A percentile compares a stretch with the other conserved stretches of the same genome.
Evolutionary conservation across 805 yeast species (phyloP).

Genomic region (Teunomyces panamensis): DNA sequence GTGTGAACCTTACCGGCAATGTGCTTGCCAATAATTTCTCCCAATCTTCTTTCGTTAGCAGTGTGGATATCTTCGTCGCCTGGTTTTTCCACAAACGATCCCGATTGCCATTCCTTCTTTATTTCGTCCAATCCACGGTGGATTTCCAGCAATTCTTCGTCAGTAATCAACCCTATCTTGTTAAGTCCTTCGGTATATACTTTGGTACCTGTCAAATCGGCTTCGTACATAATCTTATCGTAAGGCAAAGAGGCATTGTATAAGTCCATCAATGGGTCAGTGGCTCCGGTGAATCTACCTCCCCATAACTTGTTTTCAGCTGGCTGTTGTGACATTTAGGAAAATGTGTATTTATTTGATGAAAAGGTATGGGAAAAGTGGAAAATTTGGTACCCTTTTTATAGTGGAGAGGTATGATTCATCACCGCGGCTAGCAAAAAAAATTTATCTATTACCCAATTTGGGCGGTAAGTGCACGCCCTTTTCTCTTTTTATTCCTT

Average conservation of each 20-base stretch:
- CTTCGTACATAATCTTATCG: conserved; percentile 91
- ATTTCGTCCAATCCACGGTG: conserved; percentile 78
- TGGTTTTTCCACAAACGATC: conserved; percentile 65
- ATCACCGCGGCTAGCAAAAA: conserved; percentile 20
- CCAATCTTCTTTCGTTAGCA: conserved; percentile 96
- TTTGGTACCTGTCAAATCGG: conserved; percentile 90
- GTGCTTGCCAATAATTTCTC: conserved; percentile 89
- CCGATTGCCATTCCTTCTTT: conserved; percentile 76
- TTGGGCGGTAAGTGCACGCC: conserved; percentile 5
- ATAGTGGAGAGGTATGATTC: conserved; percentile 11
- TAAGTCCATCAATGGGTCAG: conserved; percentile 96
- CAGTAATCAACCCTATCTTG: conserved; percentile 71
- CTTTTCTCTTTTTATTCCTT: background rate
- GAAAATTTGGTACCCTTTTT: background rate
- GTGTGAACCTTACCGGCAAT: conserved; percentile 98
- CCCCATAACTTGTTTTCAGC: conserved; percentile 89
- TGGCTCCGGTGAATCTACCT: conserved; percentile 95
- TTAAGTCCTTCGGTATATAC: conserved; percentile 86
- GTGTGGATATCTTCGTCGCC: conserved; percentile 99
- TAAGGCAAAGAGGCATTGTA: conserved; percentile 97
- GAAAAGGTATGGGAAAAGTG: background rate
- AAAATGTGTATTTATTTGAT: background rate
- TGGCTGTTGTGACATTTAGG: conserved; percentile 41
- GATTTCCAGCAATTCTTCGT: conserved; percentile 72
- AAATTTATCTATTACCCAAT: conserved; percentile 7